These are phyloP conservation scores for Cicer judaicum DNA, from an alignment of 306 rosid species.

Conservation along the genomic window DNA sequence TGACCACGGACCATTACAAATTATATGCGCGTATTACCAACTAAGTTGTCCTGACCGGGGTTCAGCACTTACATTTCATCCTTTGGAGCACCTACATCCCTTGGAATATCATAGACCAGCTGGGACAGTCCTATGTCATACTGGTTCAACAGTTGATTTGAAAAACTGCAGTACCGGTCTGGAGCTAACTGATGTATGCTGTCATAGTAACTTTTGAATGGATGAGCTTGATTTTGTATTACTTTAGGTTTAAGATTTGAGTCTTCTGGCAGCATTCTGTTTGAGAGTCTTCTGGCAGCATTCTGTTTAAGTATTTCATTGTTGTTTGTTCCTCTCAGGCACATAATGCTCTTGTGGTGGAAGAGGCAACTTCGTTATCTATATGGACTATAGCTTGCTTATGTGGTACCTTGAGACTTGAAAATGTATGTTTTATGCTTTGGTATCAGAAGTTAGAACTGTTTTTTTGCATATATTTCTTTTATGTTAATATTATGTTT, in stretches of 20 bases:
- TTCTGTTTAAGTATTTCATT: constrained; percentile 31
- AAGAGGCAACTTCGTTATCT: constrained; percentile 92
- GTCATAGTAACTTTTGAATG: constrained; percentile 12
- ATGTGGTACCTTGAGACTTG: constrained; percentile 95
- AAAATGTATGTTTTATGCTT: constrained; percentile 69
- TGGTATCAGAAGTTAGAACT: constrained; percentile 20
- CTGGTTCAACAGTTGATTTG: constrained; percentile 69
- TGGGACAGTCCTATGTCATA: constrained; percentile 50
- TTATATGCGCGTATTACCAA: constrained; percentile 72
- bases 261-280: constrained; percentile 29
- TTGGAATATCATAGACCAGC: constrained; percentile 58
- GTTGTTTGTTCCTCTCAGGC: constrained; percentile 68
- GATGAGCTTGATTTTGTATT: constrained; percentile 23
- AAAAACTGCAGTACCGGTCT: constrained; percentile 62
- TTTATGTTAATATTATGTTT: constrained; percentile 23
- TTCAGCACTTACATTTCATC: constrained; percentile 69
- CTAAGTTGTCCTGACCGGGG: constrained; percentile 70
- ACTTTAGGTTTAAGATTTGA: constrained; percentile 27
- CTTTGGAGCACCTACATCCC: constrained; percentile 63
- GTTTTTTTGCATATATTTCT: constrained; percentile 9
- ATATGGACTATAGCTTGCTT: constrained; percentile 92
- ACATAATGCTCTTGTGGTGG: constrained; percentile 68
- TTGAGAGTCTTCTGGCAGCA: constrained; percentile 6
- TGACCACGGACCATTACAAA: constrained; percentile 76
- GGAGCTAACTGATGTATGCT: constrained; percentile 74